Conservation (phyloP, 805 yeast genomes). For the Debaryomyces hansenii region DNA sequence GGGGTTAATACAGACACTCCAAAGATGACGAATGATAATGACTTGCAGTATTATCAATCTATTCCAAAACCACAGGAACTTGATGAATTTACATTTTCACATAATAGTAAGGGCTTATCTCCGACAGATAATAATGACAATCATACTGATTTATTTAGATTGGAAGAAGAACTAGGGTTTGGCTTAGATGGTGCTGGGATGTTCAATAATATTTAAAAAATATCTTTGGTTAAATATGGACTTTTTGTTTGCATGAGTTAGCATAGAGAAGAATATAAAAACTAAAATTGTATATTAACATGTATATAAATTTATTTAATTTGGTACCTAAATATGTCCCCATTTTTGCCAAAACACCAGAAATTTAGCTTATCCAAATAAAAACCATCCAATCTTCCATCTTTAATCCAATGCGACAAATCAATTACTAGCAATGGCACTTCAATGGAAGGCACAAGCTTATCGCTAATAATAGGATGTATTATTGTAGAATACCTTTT, state of each 20-base stretch:
- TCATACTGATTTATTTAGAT: slow-evolving; percentile 31
- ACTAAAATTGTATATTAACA: not conserved
- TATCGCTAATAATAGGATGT: slow-evolving; percentile 39
- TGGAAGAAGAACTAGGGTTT: slow-evolving; percentile 46
- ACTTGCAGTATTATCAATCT: slow-evolving; percentile 30
- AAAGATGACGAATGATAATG: slow-evolving; percentile 14
- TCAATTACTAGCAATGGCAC: slow-evolving; percentile 35
- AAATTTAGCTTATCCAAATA: slow-evolving; percentile 26
- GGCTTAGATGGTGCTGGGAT: slow-evolving; percentile 42
- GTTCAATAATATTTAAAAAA: slow-evolving; percentile 11
- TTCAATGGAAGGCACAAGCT: slow-evolving; percentile 37
- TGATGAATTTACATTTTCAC: slow-evolving; percentile 33
- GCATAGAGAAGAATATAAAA: not conserved
- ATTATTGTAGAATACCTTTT: slow-evolving; percentile 22
- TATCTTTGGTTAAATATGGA: not conserved
- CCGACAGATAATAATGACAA: slow-evolving; percentile 8
- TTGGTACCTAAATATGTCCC: slow-evolving; percentile 38
- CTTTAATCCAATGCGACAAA: slow-evolving; percentile 29
- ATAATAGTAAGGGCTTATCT: slow-evolving; percentile 5
- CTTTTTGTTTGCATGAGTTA: not conserved
- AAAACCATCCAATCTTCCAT: slow-evolving; percentile 37
- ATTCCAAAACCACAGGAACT: slow-evolving; percentile 47
- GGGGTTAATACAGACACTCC: slow-evolving; percentile 17
- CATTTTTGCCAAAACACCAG: slow-evolving; percentile 41
- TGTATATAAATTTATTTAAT: slow-evolving; percentile 8